These are phyloP conservation scores for Setaria viridis DNA, from an alignment of 202 grass and related monocot genomes.

Conservation along the genomic window DNA sequence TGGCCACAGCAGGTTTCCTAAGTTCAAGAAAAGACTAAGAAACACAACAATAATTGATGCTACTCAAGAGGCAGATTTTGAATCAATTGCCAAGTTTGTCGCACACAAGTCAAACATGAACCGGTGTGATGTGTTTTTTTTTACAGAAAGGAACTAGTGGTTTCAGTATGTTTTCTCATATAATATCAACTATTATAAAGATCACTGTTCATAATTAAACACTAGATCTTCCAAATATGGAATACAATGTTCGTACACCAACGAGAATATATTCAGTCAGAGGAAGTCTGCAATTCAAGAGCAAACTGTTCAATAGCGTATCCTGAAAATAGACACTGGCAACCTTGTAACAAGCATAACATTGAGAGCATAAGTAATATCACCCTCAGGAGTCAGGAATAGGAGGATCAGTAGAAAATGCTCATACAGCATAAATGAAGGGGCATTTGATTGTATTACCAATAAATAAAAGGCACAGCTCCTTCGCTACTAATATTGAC, in stretches of 20 bases:
- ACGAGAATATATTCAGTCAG: slow-evolving; percentile 18
- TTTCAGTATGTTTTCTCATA: slow-evolving; percentile 30
- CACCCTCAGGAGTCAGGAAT: too few species aligned
- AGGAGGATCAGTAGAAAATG: too few species aligned
- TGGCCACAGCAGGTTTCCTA: slow-evolving; percentile 2
- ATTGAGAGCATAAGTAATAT: too few species aligned
- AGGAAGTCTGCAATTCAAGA: background rate
- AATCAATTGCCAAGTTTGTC: slow-evolving; percentile 6
- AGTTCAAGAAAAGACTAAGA: slow-evolving; percentile 7
- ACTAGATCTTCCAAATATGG: slow-evolving; percentile 20
- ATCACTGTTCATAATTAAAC: background rate
- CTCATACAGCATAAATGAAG: too few species aligned
- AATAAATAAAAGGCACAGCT: too few species aligned
- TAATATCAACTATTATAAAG: slow-evolving; percentile 29
- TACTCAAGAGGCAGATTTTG: background rate
- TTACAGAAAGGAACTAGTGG: background rate
- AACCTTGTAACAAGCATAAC: too few species aligned
- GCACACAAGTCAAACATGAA: slow-evolving; percentile 8
- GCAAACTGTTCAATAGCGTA: slow-evolving; percentile 4
- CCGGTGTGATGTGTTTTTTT: too few species aligned
- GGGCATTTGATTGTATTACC: too few species aligned
- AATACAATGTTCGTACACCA: slow-evolving; percentile 24
- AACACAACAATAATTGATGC: background rate
- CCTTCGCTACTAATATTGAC: too few species aligned
- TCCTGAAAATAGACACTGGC: too few species aligned